A percentile compares a stretch with the other conserved stretches of the same genome.
Evolutionary conservation across 352 stramenopile species (phyloP).

Genomic region (Plasmopara muralis): DNA sequence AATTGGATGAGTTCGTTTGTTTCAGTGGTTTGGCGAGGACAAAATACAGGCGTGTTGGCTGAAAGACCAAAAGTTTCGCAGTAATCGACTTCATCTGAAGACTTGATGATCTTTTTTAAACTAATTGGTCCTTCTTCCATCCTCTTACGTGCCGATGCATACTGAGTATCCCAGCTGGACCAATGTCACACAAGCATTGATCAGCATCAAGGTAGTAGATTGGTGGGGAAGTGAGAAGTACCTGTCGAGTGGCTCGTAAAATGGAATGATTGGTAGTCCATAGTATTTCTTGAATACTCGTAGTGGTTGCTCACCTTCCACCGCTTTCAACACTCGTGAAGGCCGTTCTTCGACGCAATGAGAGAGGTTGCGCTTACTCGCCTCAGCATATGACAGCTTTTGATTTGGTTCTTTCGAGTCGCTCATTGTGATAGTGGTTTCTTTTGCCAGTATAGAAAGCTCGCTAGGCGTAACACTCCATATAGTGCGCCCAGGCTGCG

Average conservation of each 20-base stretch:
- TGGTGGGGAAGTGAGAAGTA: background rate
- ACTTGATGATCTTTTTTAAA: constrained; percentile 4
- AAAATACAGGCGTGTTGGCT: constrained; percentile 35
- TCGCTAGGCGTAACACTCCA: constrained; percentile 32
- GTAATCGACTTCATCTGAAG: constrained; percentile 6
- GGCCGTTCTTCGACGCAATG: constrained; percentile 1
- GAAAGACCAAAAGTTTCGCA: constrained; percentile 30
- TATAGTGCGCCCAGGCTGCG: constrained; percentile 17
- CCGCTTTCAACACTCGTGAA: background rate
- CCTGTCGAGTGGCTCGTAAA: constrained; percentile 1
- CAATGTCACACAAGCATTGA: background rate
- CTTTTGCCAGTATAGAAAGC: constrained; percentile 17
- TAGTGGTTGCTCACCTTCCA: no score
- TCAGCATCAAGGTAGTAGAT: background rate
- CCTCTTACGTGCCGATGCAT: constrained; percentile 6
- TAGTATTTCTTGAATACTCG: constrained; percentile 30
- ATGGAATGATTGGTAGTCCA: constrained; percentile 20
- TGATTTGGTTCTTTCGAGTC: background rate
- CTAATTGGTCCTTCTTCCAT: constrained; percentile 4
- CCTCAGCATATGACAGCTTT: constrained; percentile 22
- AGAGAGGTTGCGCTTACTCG: constrained; percentile 15
- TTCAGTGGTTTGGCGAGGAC: constrained; percentile 24
- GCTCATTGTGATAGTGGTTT: constrained; percentile 9
- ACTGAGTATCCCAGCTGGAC: constrained; percentile 3
- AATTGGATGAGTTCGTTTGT: constrained; percentile 29